These are phyloP conservation scores for Peronospora tabacina DNA, from an alignment of 352 stramenopile species.

Conservation along the genomic window DNA sequence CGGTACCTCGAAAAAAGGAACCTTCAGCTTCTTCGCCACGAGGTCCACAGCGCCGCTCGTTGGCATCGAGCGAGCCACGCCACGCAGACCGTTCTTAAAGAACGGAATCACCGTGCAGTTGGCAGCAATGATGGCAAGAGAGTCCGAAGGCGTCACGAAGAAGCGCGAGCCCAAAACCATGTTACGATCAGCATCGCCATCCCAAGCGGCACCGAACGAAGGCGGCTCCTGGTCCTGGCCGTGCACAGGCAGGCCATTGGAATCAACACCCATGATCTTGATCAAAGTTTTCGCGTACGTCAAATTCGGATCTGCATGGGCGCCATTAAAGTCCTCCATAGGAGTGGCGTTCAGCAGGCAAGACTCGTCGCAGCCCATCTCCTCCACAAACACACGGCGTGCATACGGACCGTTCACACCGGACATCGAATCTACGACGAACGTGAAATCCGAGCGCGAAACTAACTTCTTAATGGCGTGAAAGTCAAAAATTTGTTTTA, in stretches of 20 bases:
- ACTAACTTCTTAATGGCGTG: constrained; percentile 89
- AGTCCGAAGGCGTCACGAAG: constrained; percentile 99
- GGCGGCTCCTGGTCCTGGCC: constrained; percentile 69
- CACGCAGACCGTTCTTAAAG: constrained; percentile 92
- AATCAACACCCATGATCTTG: constrained; percentile 92
- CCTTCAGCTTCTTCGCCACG: constrained; percentile 92
- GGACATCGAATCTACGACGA: constrained; percentile 97
- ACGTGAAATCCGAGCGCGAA: constrained; percentile 89
- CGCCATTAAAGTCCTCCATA: constrained; percentile 95
- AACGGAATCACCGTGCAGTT: constrained; percentile 96
- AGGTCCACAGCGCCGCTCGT: constrained; percentile 96
- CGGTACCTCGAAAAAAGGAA: constrained; percentile 95
- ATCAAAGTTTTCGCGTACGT: constrained; percentile 96
- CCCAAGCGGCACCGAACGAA: constrained; percentile 93
- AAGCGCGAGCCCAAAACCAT: constrained; percentile 97
- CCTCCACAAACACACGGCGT: constrained; percentile 92
- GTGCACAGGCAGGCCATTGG: constrained; percentile 62
- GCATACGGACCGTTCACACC: constrained; percentile 96
- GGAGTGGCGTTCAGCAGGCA: constrained; percentile 90
- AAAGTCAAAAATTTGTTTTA: constrained; percentile 99
- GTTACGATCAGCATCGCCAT: constrained; percentile 98
- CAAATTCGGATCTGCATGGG: constrained; percentile 98
- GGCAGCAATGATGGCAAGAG: constrained; percentile 96
- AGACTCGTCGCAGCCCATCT: constrained; percentile 84
- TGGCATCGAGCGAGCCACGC: constrained; percentile 97